Percentiles rank a stretch among this genome's conserved stretches.
Evolutionary conservation across 805 yeast species (phyloP).

Genomic region (Sugiyamaella boreocaroliniensis): DNA sequence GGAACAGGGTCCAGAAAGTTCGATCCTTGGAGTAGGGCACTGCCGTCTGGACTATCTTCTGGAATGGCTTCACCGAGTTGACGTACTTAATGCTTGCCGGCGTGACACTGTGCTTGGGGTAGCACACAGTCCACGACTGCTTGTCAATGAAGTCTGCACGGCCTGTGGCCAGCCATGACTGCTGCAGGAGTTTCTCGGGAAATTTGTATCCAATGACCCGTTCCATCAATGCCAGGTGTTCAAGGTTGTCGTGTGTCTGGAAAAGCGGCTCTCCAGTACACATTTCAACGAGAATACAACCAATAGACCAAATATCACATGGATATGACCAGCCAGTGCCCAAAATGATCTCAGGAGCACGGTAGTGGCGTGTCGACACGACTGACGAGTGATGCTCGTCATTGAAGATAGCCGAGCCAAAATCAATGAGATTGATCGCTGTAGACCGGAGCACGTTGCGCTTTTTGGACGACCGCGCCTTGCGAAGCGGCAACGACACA

Average conservation of each 20-base stretch:
- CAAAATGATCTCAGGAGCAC: conserved; percentile 93
- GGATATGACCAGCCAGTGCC: conserved; percentile 97
- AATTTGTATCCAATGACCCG: conserved; percentile 53
- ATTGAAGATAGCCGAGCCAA: conserved; percentile 92
- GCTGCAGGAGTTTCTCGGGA: conserved; percentile 21
- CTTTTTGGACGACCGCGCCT: conserved; percentile 20
- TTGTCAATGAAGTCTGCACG: conserved; percentile 28
- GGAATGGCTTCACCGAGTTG: conserved; percentile 33
- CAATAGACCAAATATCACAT: conserved; percentile 96
- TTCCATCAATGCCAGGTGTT: conserved; percentile 94
- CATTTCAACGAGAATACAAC: conserved; percentile 85
- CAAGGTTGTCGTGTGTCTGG: conserved; percentile 89
- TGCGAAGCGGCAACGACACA: conserved; percentile 31
- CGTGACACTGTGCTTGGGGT: conserved; percentile 36
- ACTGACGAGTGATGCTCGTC: conserved; percentile 91
- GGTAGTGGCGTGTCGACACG: conserved; percentile 90
- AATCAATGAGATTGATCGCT: conserved; percentile 82
- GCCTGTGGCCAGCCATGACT: conserved; percentile 18
- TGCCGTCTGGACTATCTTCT: conserved; percentile 19
- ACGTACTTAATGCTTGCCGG: conserved; percentile 31
- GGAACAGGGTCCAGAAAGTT: conserved; percentile 82
- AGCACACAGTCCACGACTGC: conserved; percentile 22
- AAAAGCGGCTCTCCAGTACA: conserved; percentile 92
- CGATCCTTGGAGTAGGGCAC: conserved; percentile 10
- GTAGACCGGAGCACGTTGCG: conserved; percentile 62